Percentiles rank a stretch among this genome's conserved stretches.
Evolutionary conservation across 2,329 filamentous ascomycete genomes (phyloP).

Genomic region (Cladobotryum protrusum): DNA sequence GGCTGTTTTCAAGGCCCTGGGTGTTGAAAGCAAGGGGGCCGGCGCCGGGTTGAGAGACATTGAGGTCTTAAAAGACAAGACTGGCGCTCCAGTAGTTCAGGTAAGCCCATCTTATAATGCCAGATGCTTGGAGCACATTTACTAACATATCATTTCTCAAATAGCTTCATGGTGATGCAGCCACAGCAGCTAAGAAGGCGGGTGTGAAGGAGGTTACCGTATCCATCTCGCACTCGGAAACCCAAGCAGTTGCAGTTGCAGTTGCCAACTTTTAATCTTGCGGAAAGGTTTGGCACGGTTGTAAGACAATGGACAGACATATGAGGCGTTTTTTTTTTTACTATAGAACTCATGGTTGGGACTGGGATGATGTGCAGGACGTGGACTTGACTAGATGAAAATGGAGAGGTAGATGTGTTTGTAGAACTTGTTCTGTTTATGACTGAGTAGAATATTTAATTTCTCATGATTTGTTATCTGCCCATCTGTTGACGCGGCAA

Average conservation of each 20-base stretch:
- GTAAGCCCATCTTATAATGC: slow-evolving; percentile 52
- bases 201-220: slow-evolving; percentile 85
- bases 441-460: neutral
- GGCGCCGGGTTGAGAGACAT: slow-evolving; percentile 91
- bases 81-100: slow-evolving; percentile 75
- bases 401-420: neutral
- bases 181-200: slow-evolving; percentile 73
- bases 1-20: slow-evolving; percentile 95
- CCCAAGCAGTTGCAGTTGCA: slow-evolving; percentile 89
- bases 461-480: neutral
- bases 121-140: neutral
- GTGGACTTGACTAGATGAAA: no score
- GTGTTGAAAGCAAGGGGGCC: slow-evolving; percentile 78
- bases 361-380: neutral
- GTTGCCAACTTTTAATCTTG: slow-evolving; percentile 64
- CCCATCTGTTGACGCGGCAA: no score
- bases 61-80: slow-evolving; percentile 77
- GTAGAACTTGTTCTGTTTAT: neutral
- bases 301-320: slow-evolving; percentile 1
- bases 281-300: neutral
- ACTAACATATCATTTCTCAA: slow-evolving; percentile 30
- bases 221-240: slow-evolving; percentile 93
- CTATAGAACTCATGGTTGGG: no score
- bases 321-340: slow-evolving; percentile 3
- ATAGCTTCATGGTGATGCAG: slow-evolving; percentile 81